Evolutionary conservation across 805 yeast genomes (phyloP).

Genomic region (Kodamaea leandrae): DNA sequence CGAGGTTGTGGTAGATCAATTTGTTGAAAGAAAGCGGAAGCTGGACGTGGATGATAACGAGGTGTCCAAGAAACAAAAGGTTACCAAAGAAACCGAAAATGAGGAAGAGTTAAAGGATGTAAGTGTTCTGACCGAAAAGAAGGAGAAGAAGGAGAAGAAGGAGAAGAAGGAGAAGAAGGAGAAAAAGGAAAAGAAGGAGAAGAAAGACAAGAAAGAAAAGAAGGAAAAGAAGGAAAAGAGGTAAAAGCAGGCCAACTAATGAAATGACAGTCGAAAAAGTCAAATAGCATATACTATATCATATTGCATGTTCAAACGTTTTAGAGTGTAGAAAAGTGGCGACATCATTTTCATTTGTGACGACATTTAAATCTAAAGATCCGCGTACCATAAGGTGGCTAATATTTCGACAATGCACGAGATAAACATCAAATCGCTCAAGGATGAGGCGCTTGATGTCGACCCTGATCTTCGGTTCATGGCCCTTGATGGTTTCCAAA

Average conservation of each 20-base stretch:
- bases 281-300: conserved; percentile 2
- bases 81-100: conserved; percentile 1
- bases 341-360: not conserved
- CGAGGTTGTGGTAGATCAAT: conserved; percentile 5
- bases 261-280: conserved; percentile 7
- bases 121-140: conserved; percentile 10
- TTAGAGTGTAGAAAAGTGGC: not conserved
- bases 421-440: conserved; percentile 28
- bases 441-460: conserved; percentile 53
- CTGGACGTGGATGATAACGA: conserved; percentile 4
- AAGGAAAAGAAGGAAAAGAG: conserved; percentile 16
- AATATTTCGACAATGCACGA: conserved; percentile 20
- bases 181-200: conserved; percentile 5
- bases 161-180: conserved; percentile 15
- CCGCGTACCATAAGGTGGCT: too few relatives aligned
- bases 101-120: conserved; percentile 9
- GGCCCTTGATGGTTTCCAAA: conserved; percentile 75
- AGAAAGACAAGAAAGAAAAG: conserved; percentile 13
- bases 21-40: conserved; percentile 1
- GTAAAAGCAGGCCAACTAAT: conserved; percentile 13
- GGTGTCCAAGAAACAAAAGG: conserved; percentile 7
- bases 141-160: conserved; percentile 14
- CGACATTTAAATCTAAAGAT: not conserved
- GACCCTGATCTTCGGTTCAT: conserved; percentile 83
- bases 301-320: not conserved